Conservation (phyloP, 108 stramenopile species). For the Pseudonitzschia multiseries region DNA sequence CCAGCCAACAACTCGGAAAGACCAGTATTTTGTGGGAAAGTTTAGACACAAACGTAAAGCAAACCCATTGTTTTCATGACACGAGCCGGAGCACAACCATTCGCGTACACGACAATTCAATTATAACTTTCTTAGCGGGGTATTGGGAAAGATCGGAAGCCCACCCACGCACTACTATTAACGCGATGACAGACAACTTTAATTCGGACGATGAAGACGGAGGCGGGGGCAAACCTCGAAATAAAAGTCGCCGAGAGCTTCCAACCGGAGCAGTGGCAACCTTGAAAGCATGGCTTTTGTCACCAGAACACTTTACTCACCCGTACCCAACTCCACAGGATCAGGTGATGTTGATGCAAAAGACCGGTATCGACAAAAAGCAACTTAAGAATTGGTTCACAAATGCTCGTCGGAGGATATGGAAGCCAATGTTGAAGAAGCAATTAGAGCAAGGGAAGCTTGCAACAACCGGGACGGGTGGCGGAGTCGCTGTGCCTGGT, state of each 20-base stretch:
- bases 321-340: conserved; percentile 93
- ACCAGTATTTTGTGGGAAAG: neutral
- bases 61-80: neutral
- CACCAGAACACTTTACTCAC: conserved; percentile 90
- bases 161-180: neutral
- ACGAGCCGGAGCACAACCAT: neutral
- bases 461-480: conserved; percentile 49
- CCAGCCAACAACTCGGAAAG: neutral
- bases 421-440: conserved; percentile 94
- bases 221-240: conserved; percentile 31
- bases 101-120: neutral
- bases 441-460: conserved; percentile 88
- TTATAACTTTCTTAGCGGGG: neutral
- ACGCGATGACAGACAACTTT: conserved; percentile 2
- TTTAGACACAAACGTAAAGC: neutral
- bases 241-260: conserved; percentile 87
- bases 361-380: conserved; percentile 94
- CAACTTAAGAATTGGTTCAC: conserved; percentile 98
- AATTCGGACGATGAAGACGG: conserved; percentile 38
- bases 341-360: conserved; percentile 89
- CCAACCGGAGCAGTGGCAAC: conserved; percentile 88
- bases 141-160: neutral
- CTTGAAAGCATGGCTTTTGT: conserved; percentile 89
- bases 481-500: conserved; percentile 36
- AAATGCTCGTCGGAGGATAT: conserved; percentile 91